phyloP scores from a whole-genome alignment of 129 eudicot species.

The Flaveria linearis region DNA sequence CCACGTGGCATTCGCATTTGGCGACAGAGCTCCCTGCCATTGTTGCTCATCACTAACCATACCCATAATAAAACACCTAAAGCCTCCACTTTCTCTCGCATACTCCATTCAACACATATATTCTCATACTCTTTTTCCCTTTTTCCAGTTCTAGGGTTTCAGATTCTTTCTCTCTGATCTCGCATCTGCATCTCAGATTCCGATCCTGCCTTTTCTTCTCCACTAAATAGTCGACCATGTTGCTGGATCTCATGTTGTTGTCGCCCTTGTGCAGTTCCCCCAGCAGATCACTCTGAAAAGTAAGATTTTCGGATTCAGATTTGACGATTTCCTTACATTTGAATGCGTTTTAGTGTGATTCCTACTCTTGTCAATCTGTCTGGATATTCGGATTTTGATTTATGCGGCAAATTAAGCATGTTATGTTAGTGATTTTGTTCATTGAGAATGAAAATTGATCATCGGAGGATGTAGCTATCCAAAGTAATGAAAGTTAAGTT shows the following conservation, averaged over 20 bases:
- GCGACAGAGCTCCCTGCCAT: constrained; percentile 34
- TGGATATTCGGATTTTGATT: neutral
- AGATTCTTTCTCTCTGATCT: neutral
- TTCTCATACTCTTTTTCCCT: neutral
- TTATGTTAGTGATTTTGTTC: neutral
- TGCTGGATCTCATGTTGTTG: constrained; percentile 28
- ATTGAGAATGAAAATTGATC: constrained; percentile 5
- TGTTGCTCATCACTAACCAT: neutral
- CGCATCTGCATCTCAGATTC: constrained; percentile 34
- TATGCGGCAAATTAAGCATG: neutral
- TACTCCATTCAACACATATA: neutral
- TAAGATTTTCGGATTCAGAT: constrained; percentile 11
- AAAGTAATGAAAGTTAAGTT: no score
- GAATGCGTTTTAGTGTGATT: neutral
- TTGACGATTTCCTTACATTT: neutral
- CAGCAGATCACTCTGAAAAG: constrained; percentile 25
- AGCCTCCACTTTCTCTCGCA: neutral
- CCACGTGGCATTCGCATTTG: constrained; percentile 31
- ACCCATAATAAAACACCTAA: constrained; percentile 1
- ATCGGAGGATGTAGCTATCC: constrained; percentile 5
- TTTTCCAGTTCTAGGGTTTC: neutral
- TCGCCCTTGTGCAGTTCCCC: neutral
- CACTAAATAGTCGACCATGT: neutral
- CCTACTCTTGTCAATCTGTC: neutral
- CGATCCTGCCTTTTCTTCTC: constrained; percentile 22